phyloP scores from a whole-genome alignment of 1,284 basidiomycete species.

The Irpex sp. region DNA sequence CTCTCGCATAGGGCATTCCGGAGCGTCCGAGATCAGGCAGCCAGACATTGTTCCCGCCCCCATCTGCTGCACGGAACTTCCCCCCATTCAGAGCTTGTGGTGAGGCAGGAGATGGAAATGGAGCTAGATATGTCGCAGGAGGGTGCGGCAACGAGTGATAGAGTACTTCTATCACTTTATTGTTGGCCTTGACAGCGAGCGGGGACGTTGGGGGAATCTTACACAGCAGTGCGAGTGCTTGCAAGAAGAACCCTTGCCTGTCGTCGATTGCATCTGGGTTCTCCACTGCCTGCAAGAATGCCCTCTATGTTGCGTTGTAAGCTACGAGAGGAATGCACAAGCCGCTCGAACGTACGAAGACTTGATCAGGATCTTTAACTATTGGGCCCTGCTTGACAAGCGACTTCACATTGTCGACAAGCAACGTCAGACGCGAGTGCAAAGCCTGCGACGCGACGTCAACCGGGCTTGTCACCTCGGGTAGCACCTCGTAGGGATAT shows the following conservation, averaged over 20 bases:
- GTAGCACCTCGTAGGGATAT: slow-evolving; percentile 22
- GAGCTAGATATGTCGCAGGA: slow-evolving; percentile 60
- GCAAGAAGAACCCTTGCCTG: slow-evolving; percentile 59
- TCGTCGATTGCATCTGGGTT: slow-evolving; percentile 57
- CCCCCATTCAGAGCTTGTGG: slow-evolving; percentile 24
- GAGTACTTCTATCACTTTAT: slow-evolving; percentile 52
- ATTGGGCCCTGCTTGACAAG: slow-evolving; percentile 15
- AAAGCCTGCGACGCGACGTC: slow-evolving; percentile 10
- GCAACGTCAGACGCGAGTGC: slow-evolving; percentile 16
- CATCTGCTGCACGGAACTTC: slow-evolving; percentile 70
- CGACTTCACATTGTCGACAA: slow-evolving; percentile 11
- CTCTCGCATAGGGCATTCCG: slow-evolving; percentile 70
- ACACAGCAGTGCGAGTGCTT: slow-evolving; percentile 60
- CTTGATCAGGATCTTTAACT: slow-evolving; percentile 13
- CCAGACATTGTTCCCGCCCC: slow-evolving; percentile 70
- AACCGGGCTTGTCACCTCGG: slow-evolving; percentile 9
- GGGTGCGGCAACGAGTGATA: slow-evolving; percentile 80
- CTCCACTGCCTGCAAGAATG: slow-evolving; percentile 46
- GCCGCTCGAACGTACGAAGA: slow-evolving; percentile 8
- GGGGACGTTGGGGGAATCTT: slow-evolving; percentile 47
- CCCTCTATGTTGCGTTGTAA: slow-evolving; percentile 25
- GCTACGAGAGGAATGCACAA: background rate
- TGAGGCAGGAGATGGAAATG: slow-evolving; percentile 22
- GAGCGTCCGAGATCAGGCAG: slow-evolving; percentile 73
- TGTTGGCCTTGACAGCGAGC: slow-evolving; percentile 44